A percentile compares a stretch with the other conserved stretches of the same genome.
These are phyloP conservation scores for Pythium rishiriense DNA, from an alignment of 352 stramenopile genomes.

Conservation along the genomic window DNA sequence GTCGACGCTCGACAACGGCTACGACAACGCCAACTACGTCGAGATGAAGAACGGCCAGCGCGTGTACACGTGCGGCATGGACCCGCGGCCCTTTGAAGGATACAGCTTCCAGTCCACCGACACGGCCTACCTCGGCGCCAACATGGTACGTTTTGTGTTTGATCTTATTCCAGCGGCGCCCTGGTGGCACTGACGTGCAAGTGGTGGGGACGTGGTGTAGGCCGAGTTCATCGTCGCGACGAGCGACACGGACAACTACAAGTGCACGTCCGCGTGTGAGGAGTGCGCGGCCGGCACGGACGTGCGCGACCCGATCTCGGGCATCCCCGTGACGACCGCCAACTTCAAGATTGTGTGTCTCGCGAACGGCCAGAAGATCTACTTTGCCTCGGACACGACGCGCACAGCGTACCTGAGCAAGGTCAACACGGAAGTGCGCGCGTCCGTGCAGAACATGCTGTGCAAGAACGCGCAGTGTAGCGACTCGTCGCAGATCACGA, in stretches of 20 bases:
- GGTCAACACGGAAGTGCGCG: constrained; percentile 52
- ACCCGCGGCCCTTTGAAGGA: constrained; percentile 35
- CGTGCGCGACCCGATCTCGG: constrained; percentile 65
- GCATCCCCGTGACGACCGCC: constrained; percentile 44
- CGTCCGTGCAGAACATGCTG: constrained; percentile 53
- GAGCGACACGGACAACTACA: constrained; percentile 73
- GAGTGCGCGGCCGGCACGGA: constrained; percentile 43
- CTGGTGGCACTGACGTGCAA: constrained; percentile 5
- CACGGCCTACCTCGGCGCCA: constrained; percentile 69
- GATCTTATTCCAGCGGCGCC: constrained; percentile 18
- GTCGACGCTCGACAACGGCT: constrained; percentile 22
- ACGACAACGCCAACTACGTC: constrained; percentile 34
- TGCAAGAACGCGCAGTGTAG: constrained; percentile 55
- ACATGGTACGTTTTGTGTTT: constrained; percentile 56
- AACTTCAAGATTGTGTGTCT: constrained; percentile 80
- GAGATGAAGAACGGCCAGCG: constrained; percentile 67
- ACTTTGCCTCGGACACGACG: constrained; percentile 71
- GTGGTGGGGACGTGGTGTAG: constrained; percentile 17
- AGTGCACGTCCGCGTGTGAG: constrained; percentile 57
- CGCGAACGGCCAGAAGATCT: constrained; percentile 80
- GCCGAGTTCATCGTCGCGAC: constrained; percentile 52
- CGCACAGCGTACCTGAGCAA: constrained; percentile 65
- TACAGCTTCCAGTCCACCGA: constrained; percentile 68
- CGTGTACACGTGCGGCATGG: constrained; percentile 86
- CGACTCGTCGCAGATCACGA: constrained; percentile 61